These are phyloP conservation scores for Ustilaginoidea virens DNA, from an alignment of 2,329 filamentous ascomycete genomes.

Conservation along the genomic window DNA sequence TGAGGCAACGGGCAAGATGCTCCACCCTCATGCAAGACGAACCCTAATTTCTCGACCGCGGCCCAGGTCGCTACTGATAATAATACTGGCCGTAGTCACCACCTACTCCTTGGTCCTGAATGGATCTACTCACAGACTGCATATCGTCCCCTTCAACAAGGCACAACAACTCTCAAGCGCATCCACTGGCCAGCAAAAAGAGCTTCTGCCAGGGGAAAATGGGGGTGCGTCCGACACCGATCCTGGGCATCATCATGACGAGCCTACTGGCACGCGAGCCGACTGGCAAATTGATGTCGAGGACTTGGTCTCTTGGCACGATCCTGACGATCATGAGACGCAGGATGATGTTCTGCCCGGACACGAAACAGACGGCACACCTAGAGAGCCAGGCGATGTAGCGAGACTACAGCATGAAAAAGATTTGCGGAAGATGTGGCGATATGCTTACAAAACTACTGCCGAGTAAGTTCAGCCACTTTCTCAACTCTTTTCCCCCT, in stretches of 20 bases:
- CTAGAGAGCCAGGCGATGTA: conserved; percentile 16
- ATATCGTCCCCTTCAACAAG: conserved; percentile 17
- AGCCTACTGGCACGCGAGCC: conserved; percentile 7
- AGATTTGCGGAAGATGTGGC: conserved; percentile 26
- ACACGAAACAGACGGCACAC: conserved; percentile 21
- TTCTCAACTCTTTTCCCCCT: neutral
- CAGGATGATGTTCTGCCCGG: conserved; percentile 19
- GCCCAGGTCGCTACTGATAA: conserved; percentile 25
- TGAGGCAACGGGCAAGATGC: conserved; percentile 16
- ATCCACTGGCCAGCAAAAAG: neutral
- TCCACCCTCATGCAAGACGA: conserved; percentile 15
- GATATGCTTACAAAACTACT: conserved; percentile 23
- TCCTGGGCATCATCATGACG: conserved; percentile 5
- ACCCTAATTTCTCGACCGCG: conserved; percentile 19
- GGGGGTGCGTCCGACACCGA: conserved; percentile 1
- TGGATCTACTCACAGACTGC: conserved; percentile 16
- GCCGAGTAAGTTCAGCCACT: conserved; percentile 22
- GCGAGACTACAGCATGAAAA: conserved; percentile 23
- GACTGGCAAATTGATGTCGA: conserved; percentile 20
- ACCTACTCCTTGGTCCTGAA: conserved; percentile 29
- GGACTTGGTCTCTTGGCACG: conserved; percentile 20
- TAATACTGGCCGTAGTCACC: conserved; percentile 22
- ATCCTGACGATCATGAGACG: conserved; percentile 19
- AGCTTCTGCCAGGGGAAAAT: neutral
- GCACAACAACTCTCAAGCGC: conserved; percentile 2